Evolutionary conservation across 2,329 filamentous ascomycete species (phyloP).

Genomic region (Fusarium avenaceum): DNA sequence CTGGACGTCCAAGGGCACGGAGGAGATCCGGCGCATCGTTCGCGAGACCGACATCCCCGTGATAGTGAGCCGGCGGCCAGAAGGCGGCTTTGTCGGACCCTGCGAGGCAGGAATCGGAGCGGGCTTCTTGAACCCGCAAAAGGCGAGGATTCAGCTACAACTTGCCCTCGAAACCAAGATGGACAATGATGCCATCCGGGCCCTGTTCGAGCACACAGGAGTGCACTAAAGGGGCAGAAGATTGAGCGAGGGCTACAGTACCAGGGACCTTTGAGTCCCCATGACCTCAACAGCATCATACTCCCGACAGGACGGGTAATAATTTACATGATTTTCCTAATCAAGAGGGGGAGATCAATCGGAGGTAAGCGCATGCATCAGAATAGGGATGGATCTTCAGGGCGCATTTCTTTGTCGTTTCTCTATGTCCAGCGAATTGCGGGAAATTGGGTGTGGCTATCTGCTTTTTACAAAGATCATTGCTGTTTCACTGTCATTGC

Average conservation of each 20-base stretch:
- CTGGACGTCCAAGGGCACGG: conserved; percentile 56
- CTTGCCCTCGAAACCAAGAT: conserved; percentile 54
- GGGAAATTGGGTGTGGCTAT: conserved; percentile 39
- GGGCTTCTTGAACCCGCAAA: conserved; percentile 69
- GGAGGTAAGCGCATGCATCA: conserved; percentile 35
- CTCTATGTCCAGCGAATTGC: conserved; percentile 23
- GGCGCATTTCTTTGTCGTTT: conserved; percentile 32
- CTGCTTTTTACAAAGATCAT: conserved; percentile 30
- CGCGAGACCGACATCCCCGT: conserved; percentile 62
- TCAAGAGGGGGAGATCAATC: conserved; percentile 20
- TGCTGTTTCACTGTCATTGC: conserved; percentile 11
- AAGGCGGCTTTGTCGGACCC: conserved; percentile 65
- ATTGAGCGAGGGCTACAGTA: conserved; percentile 18
- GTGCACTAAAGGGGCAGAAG: conserved; percentile 41
- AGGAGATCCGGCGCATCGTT: conserved; percentile 60
- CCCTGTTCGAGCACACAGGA: conserved; percentile 50
- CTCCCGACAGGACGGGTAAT: conserved; percentile 32
- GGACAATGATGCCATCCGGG: conserved; percentile 47
- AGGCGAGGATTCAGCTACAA: conserved; percentile 66
- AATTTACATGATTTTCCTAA: conserved; percentile 25
- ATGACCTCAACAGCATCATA: conserved; percentile 17
- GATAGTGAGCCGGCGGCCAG: conserved; percentile 65
- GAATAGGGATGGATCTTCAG: conserved; percentile 34
- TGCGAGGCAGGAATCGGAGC: conserved; percentile 58
- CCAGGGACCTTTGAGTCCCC: neutral